A percentile compares a stretch with the other conserved stretches of the same genome.
Conservation (phyloP, 1,284 basidiomycete genomes). For the Malassezia vespertilionis region DNA sequence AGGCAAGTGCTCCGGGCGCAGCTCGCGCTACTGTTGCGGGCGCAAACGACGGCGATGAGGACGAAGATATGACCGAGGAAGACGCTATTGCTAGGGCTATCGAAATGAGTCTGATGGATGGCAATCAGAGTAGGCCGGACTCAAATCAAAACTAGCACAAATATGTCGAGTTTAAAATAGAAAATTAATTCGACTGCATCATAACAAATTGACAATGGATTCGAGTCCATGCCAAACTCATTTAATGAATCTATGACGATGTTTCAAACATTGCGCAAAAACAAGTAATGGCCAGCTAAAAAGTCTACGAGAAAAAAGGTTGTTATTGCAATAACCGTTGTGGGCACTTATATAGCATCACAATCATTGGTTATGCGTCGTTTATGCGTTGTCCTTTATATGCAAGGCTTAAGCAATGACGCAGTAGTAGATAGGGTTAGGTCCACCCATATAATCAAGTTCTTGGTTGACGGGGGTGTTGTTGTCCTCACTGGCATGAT, state of each 20-base stretch:
- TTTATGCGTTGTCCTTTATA: too few relatives aligned
- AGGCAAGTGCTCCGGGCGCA: not conserved
- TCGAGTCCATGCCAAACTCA: not conserved
- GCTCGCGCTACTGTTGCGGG: constrained; percentile 27
- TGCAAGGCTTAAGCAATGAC: not conserved
- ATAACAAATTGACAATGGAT: not conserved
- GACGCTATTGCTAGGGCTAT: constrained; percentile 46
- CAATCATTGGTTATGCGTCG: too few relatives aligned
- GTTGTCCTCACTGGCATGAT: not conserved
- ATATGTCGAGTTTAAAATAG: constrained; percentile 1
- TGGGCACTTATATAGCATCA: too few relatives aligned
- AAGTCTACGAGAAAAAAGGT: too few relatives aligned
- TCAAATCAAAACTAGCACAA: not conserved
- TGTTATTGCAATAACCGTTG: too few relatives aligned
- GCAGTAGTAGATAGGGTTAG: not conserved
- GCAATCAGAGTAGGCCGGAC: not conserved
- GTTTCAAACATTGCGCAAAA: constrained; percentile 44
- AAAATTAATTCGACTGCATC: constrained; percentile 7
- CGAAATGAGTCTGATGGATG: constrained; percentile 40
- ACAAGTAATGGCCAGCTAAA: too few relatives aligned
- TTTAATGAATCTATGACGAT: constrained; percentile 15
- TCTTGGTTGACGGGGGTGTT: not conserved
- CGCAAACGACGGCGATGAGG: constrained; percentile 31
- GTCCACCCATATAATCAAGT: not conserved
- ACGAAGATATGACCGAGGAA: constrained; percentile 46